A percentile compares a stretch with the other conserved stretches of the same genome.
Evolutionary conservation across 225 moss, liverwort and hornwort species (phyloP).

Genomic region (Anthoceros angustus): DNA sequence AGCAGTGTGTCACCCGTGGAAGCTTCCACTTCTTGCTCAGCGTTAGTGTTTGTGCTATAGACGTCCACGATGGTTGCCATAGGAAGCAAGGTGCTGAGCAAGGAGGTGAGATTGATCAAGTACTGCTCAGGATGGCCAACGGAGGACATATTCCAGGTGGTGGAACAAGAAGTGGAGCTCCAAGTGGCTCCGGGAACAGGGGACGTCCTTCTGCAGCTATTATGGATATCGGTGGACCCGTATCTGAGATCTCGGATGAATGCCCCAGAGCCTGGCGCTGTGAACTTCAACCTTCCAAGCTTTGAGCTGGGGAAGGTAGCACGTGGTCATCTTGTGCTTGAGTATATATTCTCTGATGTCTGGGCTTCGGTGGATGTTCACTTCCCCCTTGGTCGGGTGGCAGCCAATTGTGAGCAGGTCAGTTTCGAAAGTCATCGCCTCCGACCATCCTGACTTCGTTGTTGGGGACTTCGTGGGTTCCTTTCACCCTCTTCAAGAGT

Average conservation of each 20-base stretch:
- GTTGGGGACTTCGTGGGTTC: constrained; percentile 18
- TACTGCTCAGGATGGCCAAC: constrained; percentile 9
- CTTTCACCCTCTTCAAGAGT: constrained; percentile 9
- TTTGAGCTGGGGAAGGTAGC: constrained; percentile 17
- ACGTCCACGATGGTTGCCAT: background rate
- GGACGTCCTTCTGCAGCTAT: constrained; percentile 17
- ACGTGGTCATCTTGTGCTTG: background rate
- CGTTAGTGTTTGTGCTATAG: too few relatives aligned
- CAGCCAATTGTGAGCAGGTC: constrained; percentile 21
- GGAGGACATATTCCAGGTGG: constrained; percentile 20
- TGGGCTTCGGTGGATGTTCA: background rate
- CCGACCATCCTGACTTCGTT: constrained; percentile 16
- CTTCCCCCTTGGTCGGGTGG: background rate
- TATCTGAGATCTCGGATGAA: constrained; percentile 15
- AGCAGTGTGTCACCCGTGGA: too few relatives aligned
- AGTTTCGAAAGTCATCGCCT: constrained; percentile 20
- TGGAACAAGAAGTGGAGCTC: constrained; percentile 16
- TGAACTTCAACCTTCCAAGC: background rate
- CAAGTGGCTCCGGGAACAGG: constrained; percentile 11
- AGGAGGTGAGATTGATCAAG: constrained; percentile 13
- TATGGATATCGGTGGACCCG: constrained; percentile 18
- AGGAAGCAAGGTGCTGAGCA: constrained; percentile 7
- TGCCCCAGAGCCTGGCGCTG: background rate
- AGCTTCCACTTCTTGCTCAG: too few relatives aligned
- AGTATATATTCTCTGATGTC: background rate